Evolutionary conservation across 495 filamentous ascomycete species (phyloP), one percentile per base, ranked within the genome.

Genomic region (Penicillium macrosclerotiorum): DNA sequence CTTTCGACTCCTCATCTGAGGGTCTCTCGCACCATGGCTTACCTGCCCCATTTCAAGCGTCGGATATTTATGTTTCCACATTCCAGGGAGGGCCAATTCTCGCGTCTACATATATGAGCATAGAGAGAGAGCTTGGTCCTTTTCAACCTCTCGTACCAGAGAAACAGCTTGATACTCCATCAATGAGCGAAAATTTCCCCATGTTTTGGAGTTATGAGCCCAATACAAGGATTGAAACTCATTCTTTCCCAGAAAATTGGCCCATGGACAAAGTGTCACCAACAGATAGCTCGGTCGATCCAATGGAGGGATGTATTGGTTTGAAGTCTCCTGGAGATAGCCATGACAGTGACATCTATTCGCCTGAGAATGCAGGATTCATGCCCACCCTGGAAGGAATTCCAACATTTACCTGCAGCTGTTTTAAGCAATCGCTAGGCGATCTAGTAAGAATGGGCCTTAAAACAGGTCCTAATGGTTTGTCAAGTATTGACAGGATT

Each of bases 401-500:
- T 2, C 22, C 24, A 11, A 22, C 8, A 8, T 34, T 44, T n/a
- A 9, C 12, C n/a, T 55, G 52, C 30, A 32, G 31, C 30, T 52
- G 49, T 27, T 49, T 42, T 37, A 45, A 53, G 29, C 29, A 51
- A 16, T 23, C 38, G 19, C 47, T 52, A 20, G 16, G 49, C 5
- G 44, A 52, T 16, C 20, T 56, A 25, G 33, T 52, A 18, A 25
- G 41, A 30, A 44, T 37, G 13, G 36, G 45, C 3, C 19, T 39
- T 13, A 38, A 29, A 5, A 22, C 36, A 5, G 26, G 37, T 5
- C 14, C 13, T n/a, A 47, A 47, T 12, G 45, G 54, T 11, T 30
- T 50, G 0, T 48, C 50, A 9, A 57, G 51, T 11, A 65, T 71
- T 35, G 65, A 71, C 25, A 51, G 57, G 4, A 56, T 67, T 12